A percentile compares a stretch with the other conserved stretches of the same genome.
These are phyloP conservation scores for Neonothopanus nambi DNA, from an alignment of 1,284 basidiomycete species.

Conservation along the genomic window DNA sequence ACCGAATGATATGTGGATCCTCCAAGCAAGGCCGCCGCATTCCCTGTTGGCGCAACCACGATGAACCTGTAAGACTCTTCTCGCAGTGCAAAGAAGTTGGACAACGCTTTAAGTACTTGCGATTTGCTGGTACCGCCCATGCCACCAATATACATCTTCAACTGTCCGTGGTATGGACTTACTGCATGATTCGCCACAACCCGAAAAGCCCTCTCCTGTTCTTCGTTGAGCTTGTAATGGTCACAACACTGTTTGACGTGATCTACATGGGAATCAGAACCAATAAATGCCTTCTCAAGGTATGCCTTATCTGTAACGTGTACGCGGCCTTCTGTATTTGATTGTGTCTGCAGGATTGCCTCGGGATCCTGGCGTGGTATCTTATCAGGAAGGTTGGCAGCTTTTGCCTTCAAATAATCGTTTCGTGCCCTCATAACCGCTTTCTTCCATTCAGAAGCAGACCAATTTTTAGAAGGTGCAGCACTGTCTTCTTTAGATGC, in stretches of 20 bases:
- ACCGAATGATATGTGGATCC: too few relatives aligned
- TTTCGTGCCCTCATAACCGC: too few relatives aligned
- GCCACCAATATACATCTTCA: constrained; percentile 12
- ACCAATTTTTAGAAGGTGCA: too few relatives aligned
- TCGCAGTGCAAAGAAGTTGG: constrained; percentile 26
- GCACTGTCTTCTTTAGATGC: neutral
- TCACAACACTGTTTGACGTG: constrained; percentile 7
- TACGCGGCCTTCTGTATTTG: too few relatives aligned
- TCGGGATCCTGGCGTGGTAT: too few relatives aligned
- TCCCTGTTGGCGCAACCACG: too few relatives aligned
- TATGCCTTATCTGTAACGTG: too few relatives aligned
- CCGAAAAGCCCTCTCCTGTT: constrained; percentile 31
- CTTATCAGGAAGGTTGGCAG: neutral
- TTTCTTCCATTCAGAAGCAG: too few relatives aligned
- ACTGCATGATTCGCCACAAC: constrained; percentile 27
- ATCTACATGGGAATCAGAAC: too few relatives aligned
- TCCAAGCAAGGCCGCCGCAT: too few relatives aligned
- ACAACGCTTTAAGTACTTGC: constrained; percentile 38
- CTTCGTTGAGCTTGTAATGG: constrained; percentile 22
- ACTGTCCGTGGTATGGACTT: constrained; percentile 18
- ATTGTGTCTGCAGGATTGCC: neutral
- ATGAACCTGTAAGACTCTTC: too few relatives aligned
- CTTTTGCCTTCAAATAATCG: neutral
- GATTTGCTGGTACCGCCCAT: constrained; percentile 35
- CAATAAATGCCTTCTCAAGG: too few relatives aligned